Evolutionary conservation across 129 eudicot genomes (phyloP).

Genomic region (Ambrosia trifida): DNA sequence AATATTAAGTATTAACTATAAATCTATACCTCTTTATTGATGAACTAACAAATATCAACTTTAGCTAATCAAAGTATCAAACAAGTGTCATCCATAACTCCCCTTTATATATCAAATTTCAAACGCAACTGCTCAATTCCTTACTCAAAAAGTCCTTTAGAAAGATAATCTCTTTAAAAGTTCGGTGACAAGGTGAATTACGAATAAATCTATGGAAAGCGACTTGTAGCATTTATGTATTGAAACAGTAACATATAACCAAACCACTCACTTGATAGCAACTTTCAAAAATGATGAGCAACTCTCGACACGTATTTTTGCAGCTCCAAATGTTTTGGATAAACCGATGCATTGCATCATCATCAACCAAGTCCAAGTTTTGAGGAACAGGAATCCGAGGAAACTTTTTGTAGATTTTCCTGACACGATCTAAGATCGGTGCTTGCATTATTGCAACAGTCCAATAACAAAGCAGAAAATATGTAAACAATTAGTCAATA

Average conservation of each 20-base stretch:
- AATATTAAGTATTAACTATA: no score
- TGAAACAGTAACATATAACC: no score
- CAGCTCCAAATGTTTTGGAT: slow-evolving; percentile 87
- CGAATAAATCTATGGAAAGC: no score
- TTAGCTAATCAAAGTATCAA: no score
- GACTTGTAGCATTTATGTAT: no score
- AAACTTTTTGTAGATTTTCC: slow-evolving; percentile 74
- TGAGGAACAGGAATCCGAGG: slow-evolving; percentile 82
- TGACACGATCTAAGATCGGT: slow-evolving; percentile 63
- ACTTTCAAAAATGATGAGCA: slow-evolving; percentile 84
- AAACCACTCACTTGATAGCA: slow-evolving; percentile 69
- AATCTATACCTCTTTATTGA: no score
- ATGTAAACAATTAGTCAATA: no score
- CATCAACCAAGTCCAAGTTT: slow-evolving; percentile 72
- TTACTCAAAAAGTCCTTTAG: slow-evolving; percentile 3
- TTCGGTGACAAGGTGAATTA: no score
- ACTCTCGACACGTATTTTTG: slow-evolving; percentile 81
- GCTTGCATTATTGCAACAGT: no score
- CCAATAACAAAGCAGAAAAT: no score
- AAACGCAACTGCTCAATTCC: not conserved
- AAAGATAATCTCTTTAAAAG: not conserved
- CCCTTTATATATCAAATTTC: no score
- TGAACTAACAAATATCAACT: not conserved
- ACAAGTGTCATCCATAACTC: no score
- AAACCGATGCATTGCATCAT: slow-evolving; percentile 78